Base-by-base conservation (phyloP, 2,329 filamentous ascomycete genomes). In the Graphiopsis chlorocephala region DNA sequence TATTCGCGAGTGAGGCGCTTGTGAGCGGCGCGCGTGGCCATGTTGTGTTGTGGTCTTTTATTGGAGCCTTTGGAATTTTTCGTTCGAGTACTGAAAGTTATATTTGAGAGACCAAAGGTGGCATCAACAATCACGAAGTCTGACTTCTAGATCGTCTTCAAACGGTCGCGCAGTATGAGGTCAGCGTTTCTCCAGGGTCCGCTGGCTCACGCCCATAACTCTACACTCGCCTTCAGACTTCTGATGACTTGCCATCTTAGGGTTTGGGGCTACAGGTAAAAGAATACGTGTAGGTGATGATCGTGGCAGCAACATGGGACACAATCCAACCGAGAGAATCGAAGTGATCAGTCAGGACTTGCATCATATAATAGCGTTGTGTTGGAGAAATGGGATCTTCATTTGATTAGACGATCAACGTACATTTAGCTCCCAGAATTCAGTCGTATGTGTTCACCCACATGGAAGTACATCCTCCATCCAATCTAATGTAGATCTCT, bases 1-100 rank as follows among this genome's bases (percentile, higher is more conserved):
- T 76, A 77, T 70, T 78, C 76, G 64, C 72, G 71, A 20, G 74
- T 75, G 14, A 78, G 71, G 63, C 76, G 75, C 67, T 78, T 78
- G 69, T 77, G 72, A 52, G 76, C 76, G 65, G 75, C 74, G 65
- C 72, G 74, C 47, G 76, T 78, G 52, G 76, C 76, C 76, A 78
- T 78, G 55, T 10, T 45, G 38, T 12, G 17, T 11, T 45, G 38
- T n/a, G 38, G 2, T 45, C 12, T 23, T 17, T 12, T 10, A 8
- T n/a, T 45, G 23, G 38, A 45, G 7, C n/a, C 12, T n/a, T 42
- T 4, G 7, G 6, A 15, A n/a, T n/a, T 17, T 1, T 17, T n/a
- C 15, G 15, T 15, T 17, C 14, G 8, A n/a, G 4, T 38, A 38
- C 15, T 38, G 35, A 8, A 17, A 42, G 10, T 8, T 20, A 17